Evolutionary conservation across 805 yeast genomes (phyloP).

Genomic region (Pichia occidentalis): DNA sequence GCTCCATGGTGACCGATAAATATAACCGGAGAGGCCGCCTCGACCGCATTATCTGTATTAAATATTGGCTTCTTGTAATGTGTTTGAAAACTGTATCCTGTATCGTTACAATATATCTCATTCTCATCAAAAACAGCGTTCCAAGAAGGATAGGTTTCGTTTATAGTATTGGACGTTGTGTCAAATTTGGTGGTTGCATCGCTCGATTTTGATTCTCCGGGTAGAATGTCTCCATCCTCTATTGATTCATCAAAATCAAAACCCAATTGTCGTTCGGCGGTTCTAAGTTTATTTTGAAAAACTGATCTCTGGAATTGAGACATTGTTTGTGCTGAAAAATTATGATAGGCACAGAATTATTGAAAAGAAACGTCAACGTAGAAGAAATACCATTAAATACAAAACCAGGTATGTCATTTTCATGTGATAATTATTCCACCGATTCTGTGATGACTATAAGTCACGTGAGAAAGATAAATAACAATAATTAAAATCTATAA

Average conservation of each 20-base stretch:
- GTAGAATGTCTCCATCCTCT: constrained; percentile 3
- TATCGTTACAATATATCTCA: constrained; percentile 16
- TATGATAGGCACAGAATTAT: too few species aligned
- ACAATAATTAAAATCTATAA: constrained; percentile 3
- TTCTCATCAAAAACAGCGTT: constrained; percentile 29
- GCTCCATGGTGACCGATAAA: constrained; percentile 91
- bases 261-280: constrained; percentile 21
- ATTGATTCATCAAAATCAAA: constrained; percentile 13
- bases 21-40: constrained; percentile 38
- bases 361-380: too few species aligned
- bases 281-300: constrained; percentile 21
- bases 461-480: not conserved
- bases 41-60: not conserved
- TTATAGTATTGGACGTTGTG: not conserved
- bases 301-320: constrained; percentile 24
- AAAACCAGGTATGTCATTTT: too few species aligned
- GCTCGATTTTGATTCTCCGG: too few species aligned
- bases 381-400: too few species aligned
- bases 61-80: constrained; percentile 49
- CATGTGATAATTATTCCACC: too few species aligned
- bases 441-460: too few species aligned
- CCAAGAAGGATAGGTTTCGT: too few species aligned
- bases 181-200: too few species aligned
- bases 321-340: too few species aligned
- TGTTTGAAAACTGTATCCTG: constrained; percentile 39